These are phyloP conservation scores for Zizania latifolia DNA, from an alignment of 176 grass and related monocot species.

Conservation along the genomic window DNA sequence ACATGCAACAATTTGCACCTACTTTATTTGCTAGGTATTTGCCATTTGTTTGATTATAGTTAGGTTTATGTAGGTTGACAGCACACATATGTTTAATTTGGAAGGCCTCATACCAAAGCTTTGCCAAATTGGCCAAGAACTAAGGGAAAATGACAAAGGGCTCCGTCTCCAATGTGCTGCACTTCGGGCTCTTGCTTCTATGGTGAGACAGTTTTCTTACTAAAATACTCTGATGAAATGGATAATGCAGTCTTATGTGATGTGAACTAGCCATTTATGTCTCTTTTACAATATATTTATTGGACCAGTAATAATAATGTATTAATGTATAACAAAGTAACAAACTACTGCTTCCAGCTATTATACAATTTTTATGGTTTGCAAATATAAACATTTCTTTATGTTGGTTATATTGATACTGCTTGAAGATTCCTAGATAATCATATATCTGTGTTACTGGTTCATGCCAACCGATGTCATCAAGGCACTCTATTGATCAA, in stretches of 20 bases:
- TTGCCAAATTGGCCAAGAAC: slow-evolving; percentile 74
- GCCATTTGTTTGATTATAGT: slow-evolving; percentile 25
- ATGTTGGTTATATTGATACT: background rate
- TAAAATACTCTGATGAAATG: slow-evolving; percentile 20
- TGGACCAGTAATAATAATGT: background rate
- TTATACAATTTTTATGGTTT: background rate
- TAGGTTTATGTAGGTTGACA: slow-evolving; percentile 66
- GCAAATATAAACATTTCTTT: background rate
- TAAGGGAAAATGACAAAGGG: slow-evolving; percentile 64
- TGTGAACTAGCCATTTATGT: background rate
- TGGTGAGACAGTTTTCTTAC: slow-evolving; percentile 51
- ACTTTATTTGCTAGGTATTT: background rate
- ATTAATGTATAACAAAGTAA: background rate
- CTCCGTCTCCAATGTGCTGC: slow-evolving; percentile 59
- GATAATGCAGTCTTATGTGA: background rate
- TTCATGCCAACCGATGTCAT: background rate
- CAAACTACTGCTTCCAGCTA: background rate
- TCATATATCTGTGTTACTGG: background rate
- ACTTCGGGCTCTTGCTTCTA: slow-evolving; percentile 84
- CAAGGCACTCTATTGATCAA: background rate
- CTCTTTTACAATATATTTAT: background rate
- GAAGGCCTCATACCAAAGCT: slow-evolving; percentile 92
- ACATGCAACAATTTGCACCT: background rate
- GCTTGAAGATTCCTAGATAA: background rate
- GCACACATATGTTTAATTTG: slow-evolving; percentile 90